phyloP scores from a whole-genome alignment of 257 asterid species.

The Solanum corneliomulleri region DNA sequence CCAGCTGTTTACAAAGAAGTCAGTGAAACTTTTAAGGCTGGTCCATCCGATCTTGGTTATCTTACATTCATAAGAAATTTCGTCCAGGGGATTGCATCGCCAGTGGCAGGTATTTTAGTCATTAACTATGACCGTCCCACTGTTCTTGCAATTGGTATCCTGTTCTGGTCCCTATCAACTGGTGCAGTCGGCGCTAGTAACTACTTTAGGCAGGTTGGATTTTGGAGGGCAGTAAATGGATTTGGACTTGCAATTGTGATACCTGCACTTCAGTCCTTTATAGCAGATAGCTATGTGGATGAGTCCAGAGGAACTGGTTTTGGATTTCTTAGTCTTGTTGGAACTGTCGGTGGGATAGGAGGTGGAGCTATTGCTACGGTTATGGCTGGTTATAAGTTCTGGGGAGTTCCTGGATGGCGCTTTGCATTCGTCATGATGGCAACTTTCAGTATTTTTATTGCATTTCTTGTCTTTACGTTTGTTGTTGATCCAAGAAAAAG shows the following conservation, averaged over 20 bases:
- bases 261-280: constrained; percentile 89
- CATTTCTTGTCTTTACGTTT: constrained; percentile 57
- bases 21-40: constrained; percentile 84
- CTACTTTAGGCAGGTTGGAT: constrained; percentile 68
- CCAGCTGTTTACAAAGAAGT: constrained; percentile 98
- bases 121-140: constrained; percentile 85
- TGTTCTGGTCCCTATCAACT: constrained; percentile 94
- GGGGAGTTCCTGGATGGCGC: constrained; percentile 94
- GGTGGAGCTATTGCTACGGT: constrained; percentile 97
- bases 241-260: constrained; percentile 89
- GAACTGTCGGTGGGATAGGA: constrained; percentile 91
- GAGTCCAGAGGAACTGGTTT: constrained; percentile 86
- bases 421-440: constrained; percentile 74
- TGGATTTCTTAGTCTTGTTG: constrained; percentile 77
- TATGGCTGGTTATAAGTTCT: constrained; percentile 70
- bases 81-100: constrained; percentile 83
- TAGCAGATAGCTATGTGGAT: constrained; percentile 84
- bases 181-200: constrained; percentile 88
- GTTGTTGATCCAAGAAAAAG: constrained; percentile 70
- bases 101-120: constrained; percentile 78
- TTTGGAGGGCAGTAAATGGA: constrained; percentile 91
- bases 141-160: constrained; percentile 76
- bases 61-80: constrained; percentile 82
- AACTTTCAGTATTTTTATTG: constrained; percentile 62
- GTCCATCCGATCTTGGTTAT: constrained; percentile 89